Base-by-base conservation (phyloP, 768 basidiomycete genomes). In the Strobilomyces echinocephalus region DNA sequence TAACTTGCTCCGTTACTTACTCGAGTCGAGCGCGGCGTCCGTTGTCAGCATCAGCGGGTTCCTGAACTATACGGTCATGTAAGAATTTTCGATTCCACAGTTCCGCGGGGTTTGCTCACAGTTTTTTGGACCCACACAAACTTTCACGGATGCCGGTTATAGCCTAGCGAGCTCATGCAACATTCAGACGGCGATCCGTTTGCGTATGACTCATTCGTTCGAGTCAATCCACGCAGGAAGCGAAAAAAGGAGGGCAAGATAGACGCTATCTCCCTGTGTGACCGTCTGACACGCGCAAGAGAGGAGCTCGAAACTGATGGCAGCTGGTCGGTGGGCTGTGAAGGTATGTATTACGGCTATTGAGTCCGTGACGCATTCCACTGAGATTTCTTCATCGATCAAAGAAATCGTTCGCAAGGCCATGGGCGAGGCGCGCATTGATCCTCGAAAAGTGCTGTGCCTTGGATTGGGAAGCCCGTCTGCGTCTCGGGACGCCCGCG, bases 401-500 rank as follows among this genome's bases (percentile, higher is more conserved):
- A 46, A 67, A 78, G 78, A 68, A 56, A 61, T 72, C 18, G 44
- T 79, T 39, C 60, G 66, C 35, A 66, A 69, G 33, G 72, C 71
- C 34, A 49, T 79, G 24, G 57, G 48, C 24, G 53, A 54, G 20
- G 59, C 60, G 34, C 49, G 57, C 35, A 56, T 70, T 44, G 55
- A 55, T 46, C 55, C 71, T 53, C 52, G 45, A 43, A 67, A 66
- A 31, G 72, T 86, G 43, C 64, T 91, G 39, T 90, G 88, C 66
- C 78, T 91, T 14, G 88, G 88, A 11, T 73, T 91, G 28, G 88
- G 88, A 46, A 86, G 84, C 65, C 87, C 88, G n/a, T 72, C 76
- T 16, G 63, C 73, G 39, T 88, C 85, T 45, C 72, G 72, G 46
- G 80, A 79, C 52, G 77, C 88, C 35, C 79, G 84, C 54, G 79